Conservation (phyloP, 1,284 basidiomycete genomes). For the Trichosporon ovoides region DNA sequence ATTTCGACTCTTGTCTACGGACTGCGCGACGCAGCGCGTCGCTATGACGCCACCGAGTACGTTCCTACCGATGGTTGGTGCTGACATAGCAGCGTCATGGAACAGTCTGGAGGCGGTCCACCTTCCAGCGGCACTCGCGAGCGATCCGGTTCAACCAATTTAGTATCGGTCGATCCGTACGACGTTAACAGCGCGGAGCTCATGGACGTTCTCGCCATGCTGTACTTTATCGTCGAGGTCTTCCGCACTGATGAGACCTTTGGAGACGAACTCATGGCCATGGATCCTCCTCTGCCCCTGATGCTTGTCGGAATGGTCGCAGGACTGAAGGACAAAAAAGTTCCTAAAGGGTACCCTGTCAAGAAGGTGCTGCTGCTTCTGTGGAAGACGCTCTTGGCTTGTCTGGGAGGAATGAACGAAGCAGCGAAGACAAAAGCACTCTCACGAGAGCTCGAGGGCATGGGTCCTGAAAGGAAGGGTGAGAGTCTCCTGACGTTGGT, state of each 20-base stretch:
- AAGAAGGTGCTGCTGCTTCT: constrained; percentile 80
- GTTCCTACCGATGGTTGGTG: background rate
- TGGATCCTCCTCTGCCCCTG: constrained; percentile 89
- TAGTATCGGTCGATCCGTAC: constrained; percentile 31
- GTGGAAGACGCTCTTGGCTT: constrained; percentile 91
- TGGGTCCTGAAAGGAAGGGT: constrained; percentile 61
- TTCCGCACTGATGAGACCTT: constrained; percentile 88
- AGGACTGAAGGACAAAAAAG: constrained; percentile 80
- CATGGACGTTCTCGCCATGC: constrained; percentile 82
- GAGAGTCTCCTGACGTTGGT: constrained; percentile 11
- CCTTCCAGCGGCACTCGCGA: constrained; percentile 8
- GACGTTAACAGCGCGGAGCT: constrained; percentile 66
- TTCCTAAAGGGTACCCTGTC: constrained; percentile 86
- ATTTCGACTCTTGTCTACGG: constrained; percentile 77
- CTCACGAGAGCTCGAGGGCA: constrained; percentile 71
- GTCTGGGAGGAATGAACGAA: constrained; percentile 87
- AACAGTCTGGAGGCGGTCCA: background rate
- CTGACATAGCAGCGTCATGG: constrained; percentile 10
- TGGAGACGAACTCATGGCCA: constrained; percentile 89
- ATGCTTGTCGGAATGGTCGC: constrained; percentile 87
- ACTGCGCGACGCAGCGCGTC: constrained; percentile 80
- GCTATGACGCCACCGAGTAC: constrained; percentile 56
- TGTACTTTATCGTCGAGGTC: constrained; percentile 88
- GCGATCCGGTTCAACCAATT: constrained; percentile 15
- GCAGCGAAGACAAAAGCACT: constrained; percentile 76